These are phyloP conservation scores for Aspergillus sp. DNA, from an alignment of 2,329 filamentous ascomycete species.

Conservation along the genomic window DNA sequence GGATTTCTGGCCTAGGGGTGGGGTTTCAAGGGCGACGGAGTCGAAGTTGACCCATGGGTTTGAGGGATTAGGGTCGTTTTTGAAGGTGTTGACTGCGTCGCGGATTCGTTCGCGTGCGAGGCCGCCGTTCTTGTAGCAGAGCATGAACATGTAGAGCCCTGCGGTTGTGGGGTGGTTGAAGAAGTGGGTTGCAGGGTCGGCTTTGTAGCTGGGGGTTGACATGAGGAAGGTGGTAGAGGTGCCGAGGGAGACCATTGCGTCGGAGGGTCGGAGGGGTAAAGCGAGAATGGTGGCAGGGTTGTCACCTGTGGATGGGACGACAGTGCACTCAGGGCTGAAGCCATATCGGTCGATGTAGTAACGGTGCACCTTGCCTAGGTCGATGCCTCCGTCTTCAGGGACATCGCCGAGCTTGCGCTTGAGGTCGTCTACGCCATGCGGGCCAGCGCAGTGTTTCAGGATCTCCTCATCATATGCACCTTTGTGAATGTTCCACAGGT, in stretches of 20 bases:
- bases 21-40: conserved; percentile 64
- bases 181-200: conserved; percentile 91
- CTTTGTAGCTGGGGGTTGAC: conserved; percentile 88
- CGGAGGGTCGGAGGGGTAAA: conserved; percentile 79
- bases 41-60: conserved; percentile 81
- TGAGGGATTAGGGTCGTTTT: conserved; percentile 43
- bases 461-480: conserved; percentile 73
- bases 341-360: conserved; percentile 82
- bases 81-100: conserved; percentile 66
- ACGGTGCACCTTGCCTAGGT: conserved; percentile 69
- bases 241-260: conserved; percentile 91
- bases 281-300: conserved; percentile 95
- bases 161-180: conserved; percentile 94
- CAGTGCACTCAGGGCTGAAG: conserved; percentile 70
- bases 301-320: conserved; percentile 90
- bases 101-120: conserved; percentile 88
- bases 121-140: conserved; percentile 98
- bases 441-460: conserved; percentile 71
- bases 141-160: conserved; percentile 98
- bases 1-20: conserved; percentile 64
- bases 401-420: conserved; percentile 78
- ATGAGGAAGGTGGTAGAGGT: conserved; percentile 97
- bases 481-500: conserved; percentile 84
- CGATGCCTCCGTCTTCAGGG: conserved; percentile 73
- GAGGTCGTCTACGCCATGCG: conserved; percentile 63